Base-by-base conservation (phyloP, 2,329 filamentous ascomycete genomes). In the Cryphonectria radicalis region DNA sequence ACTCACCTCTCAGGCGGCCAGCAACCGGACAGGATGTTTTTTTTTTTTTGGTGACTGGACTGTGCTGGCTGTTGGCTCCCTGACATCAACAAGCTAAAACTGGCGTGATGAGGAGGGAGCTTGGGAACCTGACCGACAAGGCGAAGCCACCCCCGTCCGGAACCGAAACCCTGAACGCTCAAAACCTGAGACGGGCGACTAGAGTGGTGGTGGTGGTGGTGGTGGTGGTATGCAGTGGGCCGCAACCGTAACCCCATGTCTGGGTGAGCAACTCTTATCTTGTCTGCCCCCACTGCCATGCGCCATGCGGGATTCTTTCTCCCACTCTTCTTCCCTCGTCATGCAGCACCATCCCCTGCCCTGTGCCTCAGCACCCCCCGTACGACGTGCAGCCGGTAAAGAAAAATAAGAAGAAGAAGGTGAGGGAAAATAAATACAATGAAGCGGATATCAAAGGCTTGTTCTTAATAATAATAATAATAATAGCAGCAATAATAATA, bases 221-320 rank as follows among this genome's bases (percentile, higher is more conserved):
- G 46, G 55, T 57, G 55, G 53, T 57, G 13, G 55, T 32, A 59
- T 59, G 53, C 25, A 17, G 53, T 25, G 53, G 53, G n/a, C 53
- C 53, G n/a, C 25, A 28, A 13, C 57, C 14, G 32, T 22, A 32
- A 32, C n/a, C 25, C 53, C 25, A 14, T 28, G n/a, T 25, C 25
- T 59, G 55, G 19, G 59, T 37, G 59, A 62, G 59, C 59, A 22
- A 40, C 43, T 66, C 70, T 72, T 72, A 72, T 72, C 70, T 72
- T 70, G 25, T 43, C 17, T 40, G 25, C 50, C 70, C 70, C 70
- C 63, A 46, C 63, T 55, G 32, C 63, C 67, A 22, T 59, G 63
- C 69, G 70, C 66, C 63, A 72, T 46, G 59, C 32, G 32, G 25
- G 37, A 53, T 37, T 53, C 28, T 63, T 11, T 19, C 59, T 43